phyloP scores from a whole-genome alignment of 768 basidiomycete species.

The Rhodotorula sphaerocarpa region DNA sequence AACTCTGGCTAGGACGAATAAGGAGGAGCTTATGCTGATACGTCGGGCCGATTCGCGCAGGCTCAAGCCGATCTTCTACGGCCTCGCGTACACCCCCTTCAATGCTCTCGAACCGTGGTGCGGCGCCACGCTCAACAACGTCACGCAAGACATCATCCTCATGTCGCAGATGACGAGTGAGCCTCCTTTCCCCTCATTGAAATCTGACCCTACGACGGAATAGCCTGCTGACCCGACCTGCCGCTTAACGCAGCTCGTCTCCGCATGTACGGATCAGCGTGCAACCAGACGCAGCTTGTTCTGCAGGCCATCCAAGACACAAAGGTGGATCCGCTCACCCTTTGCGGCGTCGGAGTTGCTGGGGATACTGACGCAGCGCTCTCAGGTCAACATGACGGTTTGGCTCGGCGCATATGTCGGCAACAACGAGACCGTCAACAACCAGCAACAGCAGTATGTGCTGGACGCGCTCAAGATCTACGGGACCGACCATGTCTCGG shows the following conservation, averaged over 20 bases:
- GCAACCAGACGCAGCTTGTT: constrained; percentile 45
- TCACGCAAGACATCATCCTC: constrained; percentile 36
- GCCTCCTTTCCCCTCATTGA: not conserved
- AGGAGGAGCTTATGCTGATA: no score
- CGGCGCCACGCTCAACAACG: constrained; percentile 30
- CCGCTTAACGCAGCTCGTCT: constrained; percentile 10
- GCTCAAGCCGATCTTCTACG: constrained; percentile 20
- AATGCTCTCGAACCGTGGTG: constrained; percentile 27
- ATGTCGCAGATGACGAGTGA: constrained; percentile 34
- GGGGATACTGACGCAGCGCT: not conserved
- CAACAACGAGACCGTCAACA: constrained; percentile 47
- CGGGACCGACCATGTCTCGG: constrained; percentile 65
- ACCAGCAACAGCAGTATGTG: constrained; percentile 59
- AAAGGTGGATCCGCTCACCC: constrained; percentile 57
- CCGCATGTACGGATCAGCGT: constrained; percentile 31
- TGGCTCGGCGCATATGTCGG: constrained; percentile 40
- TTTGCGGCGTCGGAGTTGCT: constrained; percentile 54
- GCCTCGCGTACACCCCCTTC: constrained; percentile 27
- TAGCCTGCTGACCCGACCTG: no score
- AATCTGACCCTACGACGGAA: no score
- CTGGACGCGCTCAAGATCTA: constrained; percentile 63
- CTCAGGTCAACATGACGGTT: constrained; percentile 17
- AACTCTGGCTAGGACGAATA: not conserved
- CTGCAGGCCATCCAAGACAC: constrained; percentile 85
- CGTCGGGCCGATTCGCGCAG: not conserved